A percentile compares a stretch with the other conserved stretches of the same genome.
Evolutionary conservation across 768 basidiomycete species (phyloP).

Genomic region (Leccinum disarticulatum): DNA sequence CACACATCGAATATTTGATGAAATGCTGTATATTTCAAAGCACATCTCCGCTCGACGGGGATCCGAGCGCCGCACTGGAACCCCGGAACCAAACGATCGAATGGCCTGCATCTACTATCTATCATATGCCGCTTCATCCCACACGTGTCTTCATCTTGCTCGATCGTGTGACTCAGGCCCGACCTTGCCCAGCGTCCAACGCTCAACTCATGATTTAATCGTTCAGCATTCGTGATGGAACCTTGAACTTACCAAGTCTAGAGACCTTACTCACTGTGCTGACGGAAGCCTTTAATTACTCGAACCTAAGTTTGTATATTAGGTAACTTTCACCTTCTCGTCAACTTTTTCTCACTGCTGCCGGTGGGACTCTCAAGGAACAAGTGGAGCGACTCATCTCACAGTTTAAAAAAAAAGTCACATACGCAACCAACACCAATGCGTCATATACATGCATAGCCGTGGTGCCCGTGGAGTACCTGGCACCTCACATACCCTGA

Average conservation of each 20-base stretch:
- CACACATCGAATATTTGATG: neutral
- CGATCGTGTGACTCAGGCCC: neutral
- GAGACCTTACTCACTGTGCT: too few relatives aligned
- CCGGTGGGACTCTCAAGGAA: neutral
- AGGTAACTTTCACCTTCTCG: neutral
- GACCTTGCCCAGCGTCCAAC: neutral
- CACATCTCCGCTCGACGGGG: neutral
- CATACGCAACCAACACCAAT: neutral
- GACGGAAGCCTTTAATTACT: too few relatives aligned
- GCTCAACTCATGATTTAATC: neutral
- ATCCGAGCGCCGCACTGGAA: neutral
- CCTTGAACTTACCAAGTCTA: too few relatives aligned
- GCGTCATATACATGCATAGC: neutral
- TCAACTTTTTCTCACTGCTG: neutral
- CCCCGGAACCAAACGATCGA: neutral
- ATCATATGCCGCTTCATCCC: neutral
- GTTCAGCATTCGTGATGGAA: neutral
- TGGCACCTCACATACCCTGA: neutral
- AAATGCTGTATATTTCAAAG: neutral
- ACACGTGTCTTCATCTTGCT: neutral
- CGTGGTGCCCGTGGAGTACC: neutral
- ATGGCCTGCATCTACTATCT: too few relatives aligned
- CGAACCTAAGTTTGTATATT: neutral
- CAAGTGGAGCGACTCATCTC: too few relatives aligned
- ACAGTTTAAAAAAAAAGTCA: neutral